Base-by-base conservation (phyloP, 768 basidiomycete genomes). In the Russula virescens region DNA sequence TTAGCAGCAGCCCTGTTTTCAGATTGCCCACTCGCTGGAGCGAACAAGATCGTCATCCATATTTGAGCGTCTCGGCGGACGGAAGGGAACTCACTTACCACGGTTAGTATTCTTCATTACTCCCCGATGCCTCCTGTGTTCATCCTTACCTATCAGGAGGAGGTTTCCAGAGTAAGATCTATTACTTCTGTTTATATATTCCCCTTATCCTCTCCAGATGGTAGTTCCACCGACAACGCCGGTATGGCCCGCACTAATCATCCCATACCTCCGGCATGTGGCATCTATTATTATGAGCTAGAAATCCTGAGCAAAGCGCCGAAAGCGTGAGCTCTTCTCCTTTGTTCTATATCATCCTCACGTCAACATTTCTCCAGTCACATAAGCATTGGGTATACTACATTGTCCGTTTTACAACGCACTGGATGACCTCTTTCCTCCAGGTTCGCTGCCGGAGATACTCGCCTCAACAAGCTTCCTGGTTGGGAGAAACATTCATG, bases 251-350 rank as follows among this genome's bases (percentile, higher is more conserved):
- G 93, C 55, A 86, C 95, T 0, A 82, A 82, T 48, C 76, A 84
- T 66, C 83, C 88, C 1, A 88, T 96, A 52, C 95, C 95, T 2
- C 79, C 87, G 0, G 86, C 88, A 13, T 90, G 90, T 68, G 97
- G 95, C 25, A 85, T 98, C 58, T 96, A 92, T 71, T 99, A 98
- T 73, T 99, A 88, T 71, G 96, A 99, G 76, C 85, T 94, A 6
- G 84, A 89, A 68, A 84, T 98, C 50, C 71, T 88, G 7, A 85
- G 88, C 71, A 90, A 90, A 70, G 88, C 89, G 13, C 78, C 82
- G 47, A 90, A 88, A 73, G 93, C 91, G 93, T 88, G 68, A 71
- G 83, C 75, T 63, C 14, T 50, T 43, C 26, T 60, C 56, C 16
- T 58, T 14, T 21, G 35, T 60, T 47, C 50, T 61, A 28, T 40